phyloP scores from a whole-genome alignment of 75 land plant species.

The Isoetes taiwanensis region DNA sequence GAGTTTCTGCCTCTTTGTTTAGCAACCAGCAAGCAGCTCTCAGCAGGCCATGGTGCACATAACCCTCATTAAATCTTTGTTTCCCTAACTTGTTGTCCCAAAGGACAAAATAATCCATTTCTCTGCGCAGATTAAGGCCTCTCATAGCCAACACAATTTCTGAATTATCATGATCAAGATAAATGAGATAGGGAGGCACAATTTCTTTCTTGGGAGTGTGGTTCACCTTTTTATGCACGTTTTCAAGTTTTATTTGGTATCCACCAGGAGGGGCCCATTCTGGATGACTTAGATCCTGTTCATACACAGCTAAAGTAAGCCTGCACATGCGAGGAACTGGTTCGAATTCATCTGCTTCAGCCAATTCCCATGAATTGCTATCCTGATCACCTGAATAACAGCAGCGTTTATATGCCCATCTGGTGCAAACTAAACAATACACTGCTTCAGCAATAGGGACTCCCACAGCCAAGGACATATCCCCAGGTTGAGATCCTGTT shows the following conservation, averaged over 20 bases:
- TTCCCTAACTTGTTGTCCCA: slow-evolving; percentile 64
- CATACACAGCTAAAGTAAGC: slow-evolving; percentile 48
- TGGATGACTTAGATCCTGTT: slow-evolving; percentile 53
- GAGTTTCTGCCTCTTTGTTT: slow-evolving; percentile 36
- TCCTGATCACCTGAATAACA: slow-evolving; percentile 52
- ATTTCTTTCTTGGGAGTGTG: slow-evolving; percentile 33
- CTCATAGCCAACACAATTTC: slow-evolving; percentile 71
- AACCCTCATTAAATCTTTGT: slow-evolving; percentile 56
- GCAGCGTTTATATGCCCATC: slow-evolving; percentile 73
- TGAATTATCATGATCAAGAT: slow-evolving; percentile 47
- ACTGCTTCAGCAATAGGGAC: slow-evolving; percentile 60
- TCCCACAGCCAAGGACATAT: slow-evolving; percentile 51
- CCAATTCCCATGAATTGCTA: slow-evolving; percentile 61
- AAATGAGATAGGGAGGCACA: slow-evolving; percentile 65
- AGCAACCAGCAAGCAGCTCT: slow-evolving; percentile 58
- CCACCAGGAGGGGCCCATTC: slow-evolving; percentile 70
- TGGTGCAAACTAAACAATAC: slow-evolving; percentile 46
- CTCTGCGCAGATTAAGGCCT: slow-evolving; percentile 59
- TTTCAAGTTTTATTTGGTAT: slow-evolving; percentile 40
- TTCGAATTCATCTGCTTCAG: slow-evolving; percentile 50
- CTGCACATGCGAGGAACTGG: slow-evolving; percentile 60
- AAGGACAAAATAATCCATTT: slow-evolving; percentile 59
- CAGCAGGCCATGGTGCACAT: slow-evolving; percentile 84
- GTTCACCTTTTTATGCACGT: slow-evolving; percentile 27
- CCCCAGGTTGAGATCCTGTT: too few species aligned